A percentile compares a stretch with the other conserved stretches of the same genome.
phyloP scores from a whole-genome alignment of 768 basidiomycete species.

The Russula olivacea region DNA sequence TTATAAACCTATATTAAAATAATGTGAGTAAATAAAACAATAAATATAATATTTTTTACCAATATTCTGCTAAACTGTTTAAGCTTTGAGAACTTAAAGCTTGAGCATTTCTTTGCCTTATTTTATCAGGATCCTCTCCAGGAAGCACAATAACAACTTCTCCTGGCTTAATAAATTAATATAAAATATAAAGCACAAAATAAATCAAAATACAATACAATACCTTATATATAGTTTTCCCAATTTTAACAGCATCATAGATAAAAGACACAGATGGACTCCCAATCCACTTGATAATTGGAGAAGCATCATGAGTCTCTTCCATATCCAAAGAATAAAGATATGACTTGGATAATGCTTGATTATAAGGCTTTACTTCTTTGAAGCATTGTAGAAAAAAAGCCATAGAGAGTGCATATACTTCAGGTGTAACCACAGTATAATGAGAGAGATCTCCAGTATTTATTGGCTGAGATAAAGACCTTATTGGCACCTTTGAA shows the following conservation, averaged over 20 bases:
- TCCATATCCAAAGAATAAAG: neutral
- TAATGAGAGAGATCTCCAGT: neutral
- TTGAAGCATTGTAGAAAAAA: constrained; percentile 12
- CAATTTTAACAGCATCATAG: constrained; percentile 40
- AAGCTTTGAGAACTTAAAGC: constrained; percentile 40
- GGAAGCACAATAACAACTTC: constrained; percentile 60
- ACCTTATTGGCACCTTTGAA: neutral
- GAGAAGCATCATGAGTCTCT: constrained; percentile 31
- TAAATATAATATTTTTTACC: constrained; percentile 39
- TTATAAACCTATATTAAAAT: constrained; percentile 51
- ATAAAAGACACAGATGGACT: neutral
- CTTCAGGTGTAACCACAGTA: constrained; percentile 16
- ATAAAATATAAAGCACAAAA: neutral
- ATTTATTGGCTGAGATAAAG: neutral
- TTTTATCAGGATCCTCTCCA: constrained; percentile 43
- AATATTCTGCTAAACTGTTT: constrained; percentile 56
- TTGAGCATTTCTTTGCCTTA: constrained; percentile 38
- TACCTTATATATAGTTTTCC: constrained; percentile 53
- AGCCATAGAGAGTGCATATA: neutral
- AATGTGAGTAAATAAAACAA: neutral
- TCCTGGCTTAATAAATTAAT: constrained; percentile 40
- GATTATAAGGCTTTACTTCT: neutral
- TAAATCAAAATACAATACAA: constrained; percentile 30
- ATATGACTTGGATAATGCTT: neutral
- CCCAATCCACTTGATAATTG: constrained; percentile 22